Conservation (phyloP, 805 yeast genomes). For the Myxozyma mucilagina region DNA sequence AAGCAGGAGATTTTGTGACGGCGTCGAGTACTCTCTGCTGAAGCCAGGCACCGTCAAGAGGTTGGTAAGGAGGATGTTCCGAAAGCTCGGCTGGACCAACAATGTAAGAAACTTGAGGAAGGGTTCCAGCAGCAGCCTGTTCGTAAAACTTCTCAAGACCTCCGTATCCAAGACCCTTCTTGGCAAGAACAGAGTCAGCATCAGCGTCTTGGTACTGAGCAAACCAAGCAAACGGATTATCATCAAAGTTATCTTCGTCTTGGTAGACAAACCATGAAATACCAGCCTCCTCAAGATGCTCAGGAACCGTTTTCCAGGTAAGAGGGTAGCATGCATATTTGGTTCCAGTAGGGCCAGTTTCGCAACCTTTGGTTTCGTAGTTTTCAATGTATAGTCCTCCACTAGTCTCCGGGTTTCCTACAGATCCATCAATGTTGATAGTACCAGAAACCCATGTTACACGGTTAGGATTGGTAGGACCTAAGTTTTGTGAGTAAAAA, state of each 20-base stretch:
- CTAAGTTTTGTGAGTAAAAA: background rate
- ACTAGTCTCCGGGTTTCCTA: slow-evolving; percentile 15
- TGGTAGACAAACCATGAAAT: slow-evolving; percentile 32
- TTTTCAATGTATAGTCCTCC: slow-evolving; percentile 35
- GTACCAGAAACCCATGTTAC: slow-evolving; percentile 34
- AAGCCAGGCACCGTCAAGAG: slow-evolving; percentile 34
- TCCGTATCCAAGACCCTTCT: slow-evolving; percentile 24
- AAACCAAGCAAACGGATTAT: slow-evolving; percentile 31
- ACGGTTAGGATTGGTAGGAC: slow-evolving; percentile 35
- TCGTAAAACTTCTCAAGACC: slow-evolving; percentile 32
- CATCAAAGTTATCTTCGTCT: slow-evolving; percentile 29
- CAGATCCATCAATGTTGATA: slow-evolving; percentile 32
- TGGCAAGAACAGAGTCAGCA: slow-evolving; percentile 15
- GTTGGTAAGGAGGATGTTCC: slow-evolving; percentile 34
- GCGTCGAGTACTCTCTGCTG: slow-evolving; percentile 31
- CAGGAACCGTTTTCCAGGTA: slow-evolving; percentile 32
- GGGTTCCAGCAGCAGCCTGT: slow-evolving; percentile 31
- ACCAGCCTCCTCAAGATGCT: slow-evolving; percentile 25
- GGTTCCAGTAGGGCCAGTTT: slow-evolving; percentile 16
- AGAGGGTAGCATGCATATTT: slow-evolving; percentile 32
- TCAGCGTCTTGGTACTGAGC: slow-evolving; percentile 21
- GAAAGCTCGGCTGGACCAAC: slow-evolving; percentile 33
- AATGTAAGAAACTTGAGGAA: slow-evolving; percentile 33
- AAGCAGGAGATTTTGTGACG: slow-evolving; percentile 25
- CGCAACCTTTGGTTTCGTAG: slow-evolving; percentile 30